Conservation (phyloP, 208 protist genomes). For the Sergeia podlipaevii region DNA sequence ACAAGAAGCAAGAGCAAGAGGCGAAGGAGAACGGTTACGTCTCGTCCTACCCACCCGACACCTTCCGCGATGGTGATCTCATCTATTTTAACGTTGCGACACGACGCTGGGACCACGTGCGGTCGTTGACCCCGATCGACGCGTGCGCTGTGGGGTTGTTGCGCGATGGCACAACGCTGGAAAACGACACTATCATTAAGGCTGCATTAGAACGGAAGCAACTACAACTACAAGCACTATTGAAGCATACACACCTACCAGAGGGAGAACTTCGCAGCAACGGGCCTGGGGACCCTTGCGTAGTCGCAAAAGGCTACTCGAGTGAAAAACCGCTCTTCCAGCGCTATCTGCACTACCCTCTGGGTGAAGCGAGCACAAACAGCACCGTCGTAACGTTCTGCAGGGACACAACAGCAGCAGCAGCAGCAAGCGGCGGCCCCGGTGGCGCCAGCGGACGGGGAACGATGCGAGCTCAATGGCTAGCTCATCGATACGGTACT, state of each 20-base stretch:
- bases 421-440: slow-evolving; percentile 10
- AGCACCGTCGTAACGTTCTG: slow-evolving; percentile 19
- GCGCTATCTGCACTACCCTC: no score
- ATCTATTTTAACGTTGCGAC: slow-evolving; percentile 37
- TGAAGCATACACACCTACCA: no score
- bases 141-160: no score
- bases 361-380: slow-evolving; percentile 49
- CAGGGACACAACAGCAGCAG: slow-evolving; percentile 8
- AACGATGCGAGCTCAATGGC: neutral
- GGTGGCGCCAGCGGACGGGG: neutral
- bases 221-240: no score
- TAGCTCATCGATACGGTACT: no score
- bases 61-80: slow-evolving; percentile 52
- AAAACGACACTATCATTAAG: no score
- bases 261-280: no score
- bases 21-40: slow-evolving; percentile 16
- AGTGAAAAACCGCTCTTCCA: no score
- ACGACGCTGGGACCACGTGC: slow-evolving; percentile 36
- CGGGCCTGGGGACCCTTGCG: no score
- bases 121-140: neutral
- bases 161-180: no score
- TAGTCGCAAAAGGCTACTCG: no score
- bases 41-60: slow-evolving; percentile 36
- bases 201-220: no score
- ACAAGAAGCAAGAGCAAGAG: slow-evolving; percentile 21